Conservation (phyloP, 768 basidiomycete genomes). For the Paxillus involutus region DNA sequence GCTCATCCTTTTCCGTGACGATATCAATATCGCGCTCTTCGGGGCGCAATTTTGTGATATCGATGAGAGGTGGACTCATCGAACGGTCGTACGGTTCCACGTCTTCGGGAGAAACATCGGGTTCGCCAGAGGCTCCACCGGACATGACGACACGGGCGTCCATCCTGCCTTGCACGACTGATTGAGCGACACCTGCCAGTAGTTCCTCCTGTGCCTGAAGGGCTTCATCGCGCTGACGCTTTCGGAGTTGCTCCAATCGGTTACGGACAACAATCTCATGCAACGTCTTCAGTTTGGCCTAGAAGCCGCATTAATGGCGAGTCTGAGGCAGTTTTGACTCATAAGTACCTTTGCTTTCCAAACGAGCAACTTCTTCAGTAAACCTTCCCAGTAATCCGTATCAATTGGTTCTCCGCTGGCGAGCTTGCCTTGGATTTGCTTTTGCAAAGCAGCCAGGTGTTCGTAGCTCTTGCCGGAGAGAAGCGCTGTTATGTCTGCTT, state of each 20-base stretch:
- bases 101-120: constrained; percentile 49
- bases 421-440: constrained; percentile 85
- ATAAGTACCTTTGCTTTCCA: constrained; percentile 89
- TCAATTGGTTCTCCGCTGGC: constrained; percentile 92
- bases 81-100: constrained; percentile 78
- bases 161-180: constrained; percentile 47
- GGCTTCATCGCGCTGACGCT: constrained; percentile 94
- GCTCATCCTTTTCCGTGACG: constrained; percentile 66
- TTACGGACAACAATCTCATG: constrained; percentile 98
- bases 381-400: constrained; percentile 95
- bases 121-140: constrained; percentile 32
- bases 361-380: constrained; percentile 89
- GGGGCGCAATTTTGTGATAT: constrained; percentile 63
- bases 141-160: constrained; percentile 36
- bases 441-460: constrained; percentile 79
- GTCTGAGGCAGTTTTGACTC: neutral
- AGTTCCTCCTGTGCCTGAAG: constrained; percentile 90
- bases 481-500: constrained; percentile 78
- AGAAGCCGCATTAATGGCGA: constrained; percentile 6
- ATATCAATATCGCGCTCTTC: constrained; percentile 87
- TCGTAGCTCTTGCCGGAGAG: constrained; percentile 86
- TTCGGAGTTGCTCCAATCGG: constrained; percentile 92
- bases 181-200: constrained; percentile 71
- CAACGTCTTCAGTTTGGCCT: constrained; percentile 89
- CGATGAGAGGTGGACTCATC: constrained; percentile 83